Conservation (phyloP, 768 basidiomycete genomes). For the Mycena filopes region DNA sequence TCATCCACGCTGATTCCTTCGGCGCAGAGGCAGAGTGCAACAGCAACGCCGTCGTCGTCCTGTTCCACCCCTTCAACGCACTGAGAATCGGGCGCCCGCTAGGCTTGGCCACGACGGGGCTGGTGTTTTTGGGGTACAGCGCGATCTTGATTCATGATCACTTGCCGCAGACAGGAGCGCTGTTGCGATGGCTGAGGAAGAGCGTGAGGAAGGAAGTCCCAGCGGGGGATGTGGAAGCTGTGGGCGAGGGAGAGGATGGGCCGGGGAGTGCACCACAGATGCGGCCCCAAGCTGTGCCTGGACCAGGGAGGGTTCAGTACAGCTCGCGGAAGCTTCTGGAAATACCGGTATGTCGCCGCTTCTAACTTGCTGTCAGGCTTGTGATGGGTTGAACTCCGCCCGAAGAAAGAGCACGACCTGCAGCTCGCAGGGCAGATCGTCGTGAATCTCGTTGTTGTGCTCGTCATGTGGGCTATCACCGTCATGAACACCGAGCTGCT, state of each 20-base stretch:
- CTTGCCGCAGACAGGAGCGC: constrained; percentile 19
- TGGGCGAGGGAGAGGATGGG: too few species aligned
- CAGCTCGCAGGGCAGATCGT: constrained; percentile 31
- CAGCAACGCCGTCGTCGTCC: constrained; percentile 8
- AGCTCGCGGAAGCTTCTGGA: too few species aligned
- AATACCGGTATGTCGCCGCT: not conserved
- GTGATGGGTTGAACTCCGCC: too few species aligned
- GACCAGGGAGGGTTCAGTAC: too few species aligned
- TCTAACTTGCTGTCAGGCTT: too few species aligned
- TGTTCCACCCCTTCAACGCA: constrained; percentile 30
- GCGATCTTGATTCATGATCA: constrained; percentile 25
- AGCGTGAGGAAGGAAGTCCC: constrained; percentile 7
- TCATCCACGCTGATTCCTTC: constrained; percentile 22
- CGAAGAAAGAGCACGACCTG: constrained; percentile 29
- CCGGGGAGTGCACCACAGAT: too few species aligned
- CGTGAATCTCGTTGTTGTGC: constrained; percentile 23
- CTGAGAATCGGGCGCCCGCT: constrained; percentile 27
- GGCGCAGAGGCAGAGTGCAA: not conserved
- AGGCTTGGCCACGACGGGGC: constrained; percentile 14
- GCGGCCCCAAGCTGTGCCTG: too few species aligned
- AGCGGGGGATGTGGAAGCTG: too few species aligned
- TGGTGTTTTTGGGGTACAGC: constrained; percentile 16
- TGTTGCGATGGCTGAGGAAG: constrained; percentile 8
- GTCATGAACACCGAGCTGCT: constrained; percentile 37
- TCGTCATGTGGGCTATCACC: constrained; percentile 30